Base-by-base conservation (phyloP, 495 filamentous ascomycete genomes). In the Daldinia bambusicola region DNA sequence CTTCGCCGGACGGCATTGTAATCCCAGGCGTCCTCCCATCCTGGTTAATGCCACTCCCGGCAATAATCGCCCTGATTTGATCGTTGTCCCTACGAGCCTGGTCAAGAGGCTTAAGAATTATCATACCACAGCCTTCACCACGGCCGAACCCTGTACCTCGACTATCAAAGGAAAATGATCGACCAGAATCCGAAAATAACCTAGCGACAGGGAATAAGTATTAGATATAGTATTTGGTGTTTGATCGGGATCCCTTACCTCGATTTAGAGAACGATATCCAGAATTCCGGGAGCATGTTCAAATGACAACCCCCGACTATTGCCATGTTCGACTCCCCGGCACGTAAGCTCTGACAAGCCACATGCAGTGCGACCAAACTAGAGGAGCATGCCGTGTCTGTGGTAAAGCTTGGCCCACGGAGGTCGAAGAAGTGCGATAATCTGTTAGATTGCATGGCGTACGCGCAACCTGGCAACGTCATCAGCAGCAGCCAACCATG, bases 301-400 rank as follows among this genome's bases (percentile, higher is more conserved):
- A 91, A 73, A 69, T 86, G 83, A 55, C 82, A 85, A 2, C 85
- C 87, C n/a, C 83, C 87, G 32, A 89, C 86, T 14, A 90, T 76
- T 4, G 88, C 86, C 16, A 72, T 76, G 41, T 68, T 74, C 0
- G 80, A 80, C 37, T 86, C 85, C 4, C 84, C 83, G 13, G 85
- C 81, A 80, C 91, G 90, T 18, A 97, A 82, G 1, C 90, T 89
- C 70, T 92, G 94, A 75, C 93, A 95, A 53, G 93, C 93, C 43
- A 93, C 80, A 71, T 96, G 85, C 34, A 87, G 71, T n/a, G 84
- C 84, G 40, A 85, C 81, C 67, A 88, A 74, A 63, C 91, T 93
- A 13, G 91, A 93, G 2, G 93, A 96, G 76, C 94, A 97, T 30
- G 93, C 93, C 2, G 94, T 97, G 75, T 97, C 94, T 20, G 94